A percentile compares a stretch with the other conserved stretches of the same genome.
Conservation (phyloP, 2,329 filamentous ascomycete species). For the Fusarium virguliforme region DNA sequence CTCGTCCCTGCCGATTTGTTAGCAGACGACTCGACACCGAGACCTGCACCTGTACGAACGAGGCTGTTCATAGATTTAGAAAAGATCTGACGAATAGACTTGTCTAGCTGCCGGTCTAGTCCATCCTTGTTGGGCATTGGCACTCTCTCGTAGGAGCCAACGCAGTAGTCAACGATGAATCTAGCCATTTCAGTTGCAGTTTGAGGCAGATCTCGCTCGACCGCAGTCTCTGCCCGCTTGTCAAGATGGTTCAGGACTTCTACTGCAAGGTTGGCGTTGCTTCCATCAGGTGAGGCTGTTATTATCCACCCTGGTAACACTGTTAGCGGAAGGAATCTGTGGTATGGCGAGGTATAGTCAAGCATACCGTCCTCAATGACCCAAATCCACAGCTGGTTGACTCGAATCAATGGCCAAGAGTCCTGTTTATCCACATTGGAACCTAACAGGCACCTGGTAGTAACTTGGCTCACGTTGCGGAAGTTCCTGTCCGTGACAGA, state of each 20-base stretch:
- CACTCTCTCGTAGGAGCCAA: constrained; percentile 28
- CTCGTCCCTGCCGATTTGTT: neutral
- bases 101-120: too few relatives aligned
- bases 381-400: constrained; percentile 46
- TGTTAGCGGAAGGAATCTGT: neutral
- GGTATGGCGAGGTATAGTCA: neutral
- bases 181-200: constrained; percentile 26
- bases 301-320: neutral
- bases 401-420: constrained; percentile 26
- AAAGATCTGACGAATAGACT: neutral
- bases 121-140: neutral
- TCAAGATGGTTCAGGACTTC: constrained; percentile 5
- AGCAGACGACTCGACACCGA: neutral
- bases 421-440: neutral
- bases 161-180: constrained; percentile 37
- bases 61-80: neutral
- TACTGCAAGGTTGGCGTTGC: neutral
- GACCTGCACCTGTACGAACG: neutral
- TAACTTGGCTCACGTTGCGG: constrained; percentile 34
- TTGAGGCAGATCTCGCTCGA: neutral
- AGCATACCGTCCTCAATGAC: constrained; percentile 29
- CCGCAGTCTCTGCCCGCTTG: neutral
- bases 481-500: neutral
- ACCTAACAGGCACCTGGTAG: constrained; percentile 13
- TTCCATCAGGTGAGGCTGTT: neutral